Evolutionary conservation across 2,329 filamentous ascomycete genomes (phyloP).

Genomic region (Aspergillus floridensis): DNA sequence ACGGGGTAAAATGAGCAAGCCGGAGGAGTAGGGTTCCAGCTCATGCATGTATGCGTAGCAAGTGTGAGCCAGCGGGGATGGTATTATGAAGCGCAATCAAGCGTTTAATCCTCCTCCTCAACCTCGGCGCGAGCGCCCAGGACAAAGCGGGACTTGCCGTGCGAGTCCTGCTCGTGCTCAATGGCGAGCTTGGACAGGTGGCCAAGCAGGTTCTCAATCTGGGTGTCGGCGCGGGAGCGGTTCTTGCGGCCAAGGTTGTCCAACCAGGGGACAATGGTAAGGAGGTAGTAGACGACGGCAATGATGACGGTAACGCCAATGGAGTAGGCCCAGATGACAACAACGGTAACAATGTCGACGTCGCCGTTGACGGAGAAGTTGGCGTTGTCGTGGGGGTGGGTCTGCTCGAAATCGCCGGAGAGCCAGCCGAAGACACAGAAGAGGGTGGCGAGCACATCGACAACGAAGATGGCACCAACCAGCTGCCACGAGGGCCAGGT

Average conservation of each 20-base stretch:
- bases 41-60: constrained; percentile 31
- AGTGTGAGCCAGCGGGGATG: constrained; percentile 36
- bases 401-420: constrained; percentile 48
- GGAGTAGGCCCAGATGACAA: constrained; percentile 54
- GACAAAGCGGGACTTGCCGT: constrained; percentile 46
- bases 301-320: constrained; percentile 54
- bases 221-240: constrained; percentile 51
- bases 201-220: constrained; percentile 54
- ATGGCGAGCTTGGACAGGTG: constrained; percentile 53
- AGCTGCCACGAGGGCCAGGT: constrained; percentile 75
- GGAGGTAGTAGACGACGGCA: constrained; percentile 51
- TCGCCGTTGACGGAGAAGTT: constrained; percentile 49
- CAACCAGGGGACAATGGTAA: constrained; percentile 46
- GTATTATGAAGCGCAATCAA: constrained; percentile 24
- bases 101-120: constrained; percentile 45
- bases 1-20: constrained; percentile 30
- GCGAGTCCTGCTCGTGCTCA: constrained; percentile 49
- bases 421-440: constrained; percentile 77
- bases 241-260: constrained; percentile 54
- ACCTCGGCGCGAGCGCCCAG: constrained; percentile 43
- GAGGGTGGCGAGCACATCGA: constrained; percentile 69
- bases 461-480: constrained; percentile 66
- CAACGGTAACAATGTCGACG: constrained; percentile 57
- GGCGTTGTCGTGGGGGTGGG: constrained; percentile 25
- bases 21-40: constrained; percentile 17